Percentiles rank a stretch among this genome's conserved stretches.
These are phyloP conservation scores for Vairimorpha apis DNA, from an alignment of 371 early-diverging fungal species.

Conservation along the genomic window DNA sequence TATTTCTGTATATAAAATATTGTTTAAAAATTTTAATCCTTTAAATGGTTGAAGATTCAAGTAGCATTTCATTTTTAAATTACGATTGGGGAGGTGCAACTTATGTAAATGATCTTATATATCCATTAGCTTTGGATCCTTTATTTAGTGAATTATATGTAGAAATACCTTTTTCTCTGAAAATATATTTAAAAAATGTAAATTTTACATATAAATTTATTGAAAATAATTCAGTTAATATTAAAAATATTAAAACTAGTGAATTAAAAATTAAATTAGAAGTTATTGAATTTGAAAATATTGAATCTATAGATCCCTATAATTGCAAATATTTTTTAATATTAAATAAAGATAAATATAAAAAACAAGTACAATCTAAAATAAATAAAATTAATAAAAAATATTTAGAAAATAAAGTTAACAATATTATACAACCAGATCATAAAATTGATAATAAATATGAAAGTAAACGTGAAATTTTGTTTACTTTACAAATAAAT, in stretches of 20 bases:
- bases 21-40: too few species aligned
- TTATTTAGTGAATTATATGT: constrained; percentile 12
- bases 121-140: constrained; percentile 18
- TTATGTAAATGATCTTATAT: neutral
- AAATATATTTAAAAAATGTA: constrained; percentile 10
- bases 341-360: constrained; percentile 26
- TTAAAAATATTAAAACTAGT: neutral
- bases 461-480: neutral
- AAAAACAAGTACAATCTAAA: neutral
- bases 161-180: constrained; percentile 19
- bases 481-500: constrained; percentile 26
- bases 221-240: neutral
- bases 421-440: neutral
- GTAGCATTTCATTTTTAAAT: constrained; percentile 22
- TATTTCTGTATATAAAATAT: too few species aligned
- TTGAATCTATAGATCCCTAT: neutral
- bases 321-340: constrained; percentile 4
- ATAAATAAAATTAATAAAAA: constrained; percentile 28
- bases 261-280: neutral
- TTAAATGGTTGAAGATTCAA: neutral
- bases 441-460: constrained; percentile 9
- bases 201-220: constrained; percentile 30
- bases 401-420: neutral
- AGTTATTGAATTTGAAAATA: constrained; percentile 20
- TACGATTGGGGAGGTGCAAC: constrained; percentile 6